Evolutionary conservation across 495 filamentous ascomycete genomes (phyloP).

Genomic region (Penicillium robsamsonii): DNA sequence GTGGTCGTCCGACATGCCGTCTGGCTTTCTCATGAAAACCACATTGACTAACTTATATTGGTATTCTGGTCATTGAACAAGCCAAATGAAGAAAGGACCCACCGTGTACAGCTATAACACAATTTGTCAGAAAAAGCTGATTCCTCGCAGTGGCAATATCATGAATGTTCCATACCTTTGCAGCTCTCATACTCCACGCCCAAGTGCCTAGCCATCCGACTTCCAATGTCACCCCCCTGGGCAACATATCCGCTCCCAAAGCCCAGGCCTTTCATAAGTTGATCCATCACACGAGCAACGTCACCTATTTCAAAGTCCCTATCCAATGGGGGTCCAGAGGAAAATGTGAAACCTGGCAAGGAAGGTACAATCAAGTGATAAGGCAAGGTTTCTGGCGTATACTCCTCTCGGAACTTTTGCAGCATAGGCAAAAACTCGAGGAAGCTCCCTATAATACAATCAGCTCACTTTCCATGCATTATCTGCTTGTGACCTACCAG

Average conservation of each 20-base stretch:
- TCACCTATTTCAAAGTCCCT: constrained; percentile 44
- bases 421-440: constrained; percentile 56
- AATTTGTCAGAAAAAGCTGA: constrained; percentile 7
- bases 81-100: constrained; percentile 6
- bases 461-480: not conserved
- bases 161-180: constrained; percentile 34
- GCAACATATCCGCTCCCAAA: constrained; percentile 60
- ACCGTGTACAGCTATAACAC: constrained; percentile 34
- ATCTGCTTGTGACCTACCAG: constrained; percentile 34
- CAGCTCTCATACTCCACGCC: constrained; percentile 41
- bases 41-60: constrained; percentile 31
- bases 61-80: not conserved
- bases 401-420: constrained; percentile 47
- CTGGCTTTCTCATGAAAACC: constrained; percentile 55
- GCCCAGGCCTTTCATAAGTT: constrained; percentile 59
- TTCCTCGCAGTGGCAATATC: not conserved
- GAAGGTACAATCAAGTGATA: constrained; percentile 68
- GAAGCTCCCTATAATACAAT: constrained; percentile 44
- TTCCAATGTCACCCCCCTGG: constrained; percentile 68
- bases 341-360: constrained; percentile 62
- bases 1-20: constrained; percentile 49
- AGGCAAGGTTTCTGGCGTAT: constrained; percentile 53
- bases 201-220: constrained; percentile 46
- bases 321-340: constrained; percentile 49
- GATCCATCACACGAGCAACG: constrained; percentile 50